phyloP scores from a whole-genome alignment of 2,329 filamentous ascomycete species.

The Pseudocercospora pini-densiflorae region DNA sequence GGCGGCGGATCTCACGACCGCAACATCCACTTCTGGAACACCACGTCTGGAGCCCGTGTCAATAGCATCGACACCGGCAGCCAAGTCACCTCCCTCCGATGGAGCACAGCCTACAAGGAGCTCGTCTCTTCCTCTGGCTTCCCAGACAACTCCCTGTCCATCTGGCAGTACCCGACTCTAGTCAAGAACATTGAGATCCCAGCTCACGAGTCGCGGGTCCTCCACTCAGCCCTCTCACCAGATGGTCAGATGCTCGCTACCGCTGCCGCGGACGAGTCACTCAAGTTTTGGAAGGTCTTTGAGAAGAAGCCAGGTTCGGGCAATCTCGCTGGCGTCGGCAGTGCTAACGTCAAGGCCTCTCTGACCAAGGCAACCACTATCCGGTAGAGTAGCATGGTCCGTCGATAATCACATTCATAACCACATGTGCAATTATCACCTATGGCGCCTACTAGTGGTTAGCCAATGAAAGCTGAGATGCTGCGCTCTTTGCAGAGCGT shows the following conservation, averaged over 20 bases:
- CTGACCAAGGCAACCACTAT: slow-evolving; percentile 92
- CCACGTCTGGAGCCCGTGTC: slow-evolving; percentile 92
- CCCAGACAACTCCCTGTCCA: slow-evolving; percentile 98
- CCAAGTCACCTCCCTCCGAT: slow-evolving; percentile 93
- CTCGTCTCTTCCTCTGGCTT: slow-evolving; percentile 97
- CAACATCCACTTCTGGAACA: slow-evolving; percentile 99
- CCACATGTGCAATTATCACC: neutral
- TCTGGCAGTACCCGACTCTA: slow-evolving; percentile 98
- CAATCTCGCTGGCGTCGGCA: slow-evolving; percentile 66
- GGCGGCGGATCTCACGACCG: slow-evolving; percentile 96
- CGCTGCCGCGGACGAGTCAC: slow-evolving; percentile 90
- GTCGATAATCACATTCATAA: neutral
- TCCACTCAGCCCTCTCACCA: slow-evolving; percentile 95
- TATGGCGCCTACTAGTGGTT: neutral
- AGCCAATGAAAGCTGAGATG: neutral
- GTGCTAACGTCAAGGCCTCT: slow-evolving; percentile 71
- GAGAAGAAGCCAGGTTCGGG: slow-evolving; percentile 91
- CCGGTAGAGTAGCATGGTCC: slow-evolving; percentile 26
- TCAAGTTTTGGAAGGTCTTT: slow-evolving; percentile 99
- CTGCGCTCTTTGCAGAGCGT: neutral
- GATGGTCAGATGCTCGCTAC: slow-evolving; percentile 98
- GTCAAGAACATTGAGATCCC: slow-evolving; percentile 98
- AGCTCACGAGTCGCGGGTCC: slow-evolving; percentile 92
- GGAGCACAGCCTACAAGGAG: slow-evolving; percentile 97
- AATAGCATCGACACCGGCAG: slow-evolving; percentile 99